Evolutionary conservation across 805 yeast genomes (phyloP), one percentile per base, ranked within the genome.

Genomic region (Sungouiella thailandica): DNA sequence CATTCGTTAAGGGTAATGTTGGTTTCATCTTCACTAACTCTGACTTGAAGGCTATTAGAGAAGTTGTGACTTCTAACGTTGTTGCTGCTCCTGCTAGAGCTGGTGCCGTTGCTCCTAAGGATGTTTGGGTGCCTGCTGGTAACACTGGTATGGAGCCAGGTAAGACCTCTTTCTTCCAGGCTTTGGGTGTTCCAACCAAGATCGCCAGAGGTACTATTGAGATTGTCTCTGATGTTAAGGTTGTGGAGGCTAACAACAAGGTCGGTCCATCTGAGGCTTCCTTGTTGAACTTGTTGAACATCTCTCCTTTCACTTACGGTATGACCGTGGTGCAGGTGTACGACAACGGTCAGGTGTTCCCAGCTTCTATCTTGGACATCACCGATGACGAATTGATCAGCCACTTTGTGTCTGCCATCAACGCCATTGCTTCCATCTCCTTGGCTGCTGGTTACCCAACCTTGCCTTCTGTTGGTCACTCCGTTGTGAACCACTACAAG

Each of bases 111-210:
- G 97, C 99, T 62, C 97, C 97, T 70, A 83, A 70, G 69, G 97
- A 90, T 65, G 97, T 93, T 62, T 87, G 80, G 83, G 83, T 93
- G 56, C 95, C 95, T 68, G 97, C 97, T 60, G 94, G 95, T 73
- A 93, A 93, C 96, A 93, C 99, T 58, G 97, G 97, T 84, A 89
- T 93, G 95, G 98, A 93, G 78, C 99, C 99, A 74, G 97, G 97
- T 83, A 93, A 93, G 87, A 93, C 99, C 65, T 93, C 98, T 68
- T 93, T 93, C 95, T 93, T 93, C 97, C 99, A 93, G 82, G 98
- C 99, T 67, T 82, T 93, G 63, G 97, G 97, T 86, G 96, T 93
- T 62, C 98, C 98, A 81, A 93, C 99, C 86, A 93, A 93, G 94
- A 93, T 93, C 88, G 93, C 96, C 74, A 89, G 99, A 85, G 99